These are phyloP conservation scores for Erythrophleum fordii DNA, from an alignment of 306 rosid species.

Conservation along the genomic window DNA sequence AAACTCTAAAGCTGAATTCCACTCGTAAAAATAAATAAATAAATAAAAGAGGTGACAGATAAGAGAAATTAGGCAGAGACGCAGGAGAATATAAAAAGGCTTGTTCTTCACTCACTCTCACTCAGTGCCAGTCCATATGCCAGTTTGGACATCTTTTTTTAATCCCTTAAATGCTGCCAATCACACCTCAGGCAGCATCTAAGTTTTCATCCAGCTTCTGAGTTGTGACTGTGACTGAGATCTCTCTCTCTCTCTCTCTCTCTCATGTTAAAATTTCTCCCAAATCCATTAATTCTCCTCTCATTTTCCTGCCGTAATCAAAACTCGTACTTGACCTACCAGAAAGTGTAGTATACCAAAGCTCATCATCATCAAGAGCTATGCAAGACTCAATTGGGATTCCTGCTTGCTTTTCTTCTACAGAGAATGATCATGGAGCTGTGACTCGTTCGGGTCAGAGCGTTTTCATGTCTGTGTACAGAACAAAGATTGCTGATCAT, in stretches of 20 bases:
- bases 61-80: conserved; percentile 37
- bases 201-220: conserved; percentile 40
- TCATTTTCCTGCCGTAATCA: conserved; percentile 16
- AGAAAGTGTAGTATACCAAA: background rate
- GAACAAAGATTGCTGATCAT: conserved; percentile 72
- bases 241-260: conserved; percentile 48
- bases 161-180: conserved; percentile 57
- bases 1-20: conserved; percentile 35
- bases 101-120: conserved; percentile 65
- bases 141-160: conserved; percentile 53
- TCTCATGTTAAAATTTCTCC: conserved; percentile 30
- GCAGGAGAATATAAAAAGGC: conserved; percentile 55
- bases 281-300: conserved; percentile 31
- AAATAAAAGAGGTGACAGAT: conserved; percentile 49
- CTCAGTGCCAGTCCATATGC: conserved; percentile 67
- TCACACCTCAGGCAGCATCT: conserved; percentile 68
- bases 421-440: conserved; percentile 54
- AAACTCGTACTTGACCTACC: background rate
- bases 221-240: conserved; percentile 47
- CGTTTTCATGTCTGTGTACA: conserved; percentile 67
- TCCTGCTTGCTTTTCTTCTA: conserved; percentile 76
- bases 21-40: background rate
- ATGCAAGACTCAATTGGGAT: conserved; percentile 83
- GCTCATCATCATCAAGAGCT: conserved; percentile 21
- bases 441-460: conserved; percentile 84